These are phyloP conservation scores for Neurospora pannonica DNA, from an alignment of 495 filamentous ascomycete species.

Conservation along the genomic window DNA sequence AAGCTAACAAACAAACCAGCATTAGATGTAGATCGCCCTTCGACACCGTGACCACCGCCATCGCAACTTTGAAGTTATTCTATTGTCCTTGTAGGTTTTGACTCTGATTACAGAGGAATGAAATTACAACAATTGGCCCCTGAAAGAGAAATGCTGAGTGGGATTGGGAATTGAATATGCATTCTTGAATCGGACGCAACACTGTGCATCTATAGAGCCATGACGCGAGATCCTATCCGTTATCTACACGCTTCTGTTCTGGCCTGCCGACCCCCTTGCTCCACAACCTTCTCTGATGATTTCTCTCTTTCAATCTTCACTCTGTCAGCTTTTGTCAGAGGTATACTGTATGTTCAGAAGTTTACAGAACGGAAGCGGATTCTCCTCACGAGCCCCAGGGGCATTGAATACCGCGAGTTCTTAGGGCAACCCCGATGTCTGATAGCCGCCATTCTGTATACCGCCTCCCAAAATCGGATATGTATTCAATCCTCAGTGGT, in stretches of 20 bases:
- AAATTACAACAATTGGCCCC: not conserved
- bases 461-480: not conserved
- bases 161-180: not conserved
- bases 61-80: not conserved
- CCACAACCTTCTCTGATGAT: not conserved
- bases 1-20: no score
- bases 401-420: no score
- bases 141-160: not conserved
- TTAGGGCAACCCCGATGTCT: no score
- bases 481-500: not conserved
- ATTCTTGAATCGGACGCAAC: not conserved
- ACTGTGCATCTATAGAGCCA: not conserved
- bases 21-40: not conserved
- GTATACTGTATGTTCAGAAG: not conserved
- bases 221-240: not conserved
- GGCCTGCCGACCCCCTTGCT: not conserved
- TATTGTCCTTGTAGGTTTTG: no score
- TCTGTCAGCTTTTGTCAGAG: not conserved
- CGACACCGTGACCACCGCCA: not conserved
- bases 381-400: not conserved
- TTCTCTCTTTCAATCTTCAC: not conserved
- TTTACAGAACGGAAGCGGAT: not conserved
- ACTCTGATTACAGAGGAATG: not conserved
- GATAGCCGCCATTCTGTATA: no score
- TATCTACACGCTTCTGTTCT: not conserved